phyloP scores from a whole-genome alignment of 768 basidiomycete species.

The Pulveroboletus sp. region DNA sequence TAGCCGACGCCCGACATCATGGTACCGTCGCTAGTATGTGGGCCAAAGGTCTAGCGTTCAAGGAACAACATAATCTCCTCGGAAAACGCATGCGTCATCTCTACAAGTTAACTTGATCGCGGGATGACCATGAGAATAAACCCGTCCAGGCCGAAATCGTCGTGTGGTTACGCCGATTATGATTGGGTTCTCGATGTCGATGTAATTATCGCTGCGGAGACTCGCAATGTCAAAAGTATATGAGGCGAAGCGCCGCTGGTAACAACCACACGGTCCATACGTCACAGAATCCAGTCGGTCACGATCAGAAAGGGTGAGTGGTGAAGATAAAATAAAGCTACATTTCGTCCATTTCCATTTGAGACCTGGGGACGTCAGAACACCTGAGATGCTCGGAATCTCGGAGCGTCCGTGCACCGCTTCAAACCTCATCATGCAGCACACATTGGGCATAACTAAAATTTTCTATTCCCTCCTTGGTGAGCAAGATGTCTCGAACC shows the following conservation, averaged over 20 bases:
- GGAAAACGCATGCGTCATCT: background rate
- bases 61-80: background rate
- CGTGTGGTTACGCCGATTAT: background rate
- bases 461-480: constrained; percentile 56
- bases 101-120: background rate
- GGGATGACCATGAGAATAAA: background rate
- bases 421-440: constrained; percentile 43
- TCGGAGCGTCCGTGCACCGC: background rate
- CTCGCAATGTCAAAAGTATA: background rate
- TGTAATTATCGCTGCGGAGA: background rate
- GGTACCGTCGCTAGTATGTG: background rate
- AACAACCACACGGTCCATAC: constrained; percentile 5
- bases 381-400: background rate
- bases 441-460: constrained; percentile 56
- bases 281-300: background rate
- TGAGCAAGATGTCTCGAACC: constrained; percentile 76
- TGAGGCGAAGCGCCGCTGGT: background rate
- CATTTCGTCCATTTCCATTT: background rate
- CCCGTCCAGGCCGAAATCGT: background rate
- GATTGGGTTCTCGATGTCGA: background rate
- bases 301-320: background rate
- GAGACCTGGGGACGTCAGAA: background rate
- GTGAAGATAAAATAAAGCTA: background rate
- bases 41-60: background rate
- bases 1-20: background rate